Base-by-base conservation (phyloP, 495 filamentous ascomycete genomes). In the Penicillium cataractarum region DNA sequence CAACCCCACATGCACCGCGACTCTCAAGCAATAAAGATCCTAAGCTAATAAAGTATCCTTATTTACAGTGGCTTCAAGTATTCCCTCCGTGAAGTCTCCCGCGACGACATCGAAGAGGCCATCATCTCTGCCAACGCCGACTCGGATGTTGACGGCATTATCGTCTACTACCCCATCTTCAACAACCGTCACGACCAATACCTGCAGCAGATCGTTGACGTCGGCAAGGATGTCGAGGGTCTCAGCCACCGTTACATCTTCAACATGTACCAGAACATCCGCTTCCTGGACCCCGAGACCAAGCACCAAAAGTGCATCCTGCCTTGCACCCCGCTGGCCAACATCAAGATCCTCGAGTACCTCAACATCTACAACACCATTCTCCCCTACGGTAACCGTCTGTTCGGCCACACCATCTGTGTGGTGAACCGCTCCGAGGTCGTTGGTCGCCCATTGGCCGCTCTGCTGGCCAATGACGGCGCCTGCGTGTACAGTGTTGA, bases 241-340 rank as follows among this genome's bases (percentile, higher is more conserved):
- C 88, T 99, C 56, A 93, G 88, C 66, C 94, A 97, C 74, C 88
- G 84, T 60, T 95, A 97, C 78, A 89, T 97, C 70, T 95, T 93
- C 85, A 99, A 99, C 83, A 96, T 99, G 92, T 99, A 97, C 81
- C 90, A 97, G 81, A 99, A 99, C 78, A 86, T 95, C 69, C 91
- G 95, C 53, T 97, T 92, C 80, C 83, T 99, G 35, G 95, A 99
- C 79, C 78, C 84, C 13, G 86, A 87, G 21, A 70, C 78, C 31
- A 90, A 93, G 73, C 79, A 77, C 48, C 90, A 91, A 75, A 99
- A 99, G 76, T 94, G 87, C 55, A 89, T 99, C 48, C 82, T 99
- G 22, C 95, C 95, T 15, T 99, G 95, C 82, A 99, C 95, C 1
- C 95, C 95, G 22, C 84, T 99, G 33, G 95, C 95, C 31, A 87